Evolutionary conservation across 352 stramenopile species (phyloP).

Genomic region (Globisporangium okanoganense): DNA sequence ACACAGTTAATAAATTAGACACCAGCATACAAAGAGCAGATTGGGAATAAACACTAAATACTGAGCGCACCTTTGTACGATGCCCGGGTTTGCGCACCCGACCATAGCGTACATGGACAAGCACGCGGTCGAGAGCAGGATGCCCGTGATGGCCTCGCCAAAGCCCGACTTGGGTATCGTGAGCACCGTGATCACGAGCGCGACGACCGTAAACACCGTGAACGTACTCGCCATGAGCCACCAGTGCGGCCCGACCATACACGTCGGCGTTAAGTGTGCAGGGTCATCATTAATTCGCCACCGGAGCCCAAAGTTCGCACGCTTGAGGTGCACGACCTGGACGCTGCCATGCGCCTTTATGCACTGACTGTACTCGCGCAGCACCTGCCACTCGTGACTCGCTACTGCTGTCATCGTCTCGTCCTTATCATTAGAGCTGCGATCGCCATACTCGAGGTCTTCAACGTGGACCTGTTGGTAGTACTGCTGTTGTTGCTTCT

Average conservation of each 20-base stretch:
- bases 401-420: not conserved
- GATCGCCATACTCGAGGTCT: constrained; percentile 9
- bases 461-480: not conserved
- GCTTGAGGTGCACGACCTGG: constrained; percentile 52
- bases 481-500: not conserved
- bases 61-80: constrained; percentile 43
- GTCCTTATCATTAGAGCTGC: not conserved
- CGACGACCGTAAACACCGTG: constrained; percentile 40
- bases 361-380: constrained; percentile 7
- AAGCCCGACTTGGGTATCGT: constrained; percentile 39
- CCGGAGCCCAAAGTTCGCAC: constrained; percentile 50
- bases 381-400: constrained; percentile 17
- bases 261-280: constrained; percentile 25
- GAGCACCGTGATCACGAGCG: constrained; percentile 40
- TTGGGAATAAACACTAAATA: too few species aligned
- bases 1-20: not conserved
- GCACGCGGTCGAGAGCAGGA: constrained; percentile 55
- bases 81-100: constrained; percentile 67
- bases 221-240: constrained; percentile 68
- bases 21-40: constrained; percentile 3
- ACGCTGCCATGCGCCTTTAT: constrained; percentile 12
- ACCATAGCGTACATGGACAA: constrained; percentile 71
- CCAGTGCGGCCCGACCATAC: constrained; percentile 76
- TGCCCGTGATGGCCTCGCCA: constrained; percentile 39
- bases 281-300: constrained; percentile 20